Evolutionary conservation across 345 rosid species (phyloP).

Genomic region (Combretum micranthum): DNA sequence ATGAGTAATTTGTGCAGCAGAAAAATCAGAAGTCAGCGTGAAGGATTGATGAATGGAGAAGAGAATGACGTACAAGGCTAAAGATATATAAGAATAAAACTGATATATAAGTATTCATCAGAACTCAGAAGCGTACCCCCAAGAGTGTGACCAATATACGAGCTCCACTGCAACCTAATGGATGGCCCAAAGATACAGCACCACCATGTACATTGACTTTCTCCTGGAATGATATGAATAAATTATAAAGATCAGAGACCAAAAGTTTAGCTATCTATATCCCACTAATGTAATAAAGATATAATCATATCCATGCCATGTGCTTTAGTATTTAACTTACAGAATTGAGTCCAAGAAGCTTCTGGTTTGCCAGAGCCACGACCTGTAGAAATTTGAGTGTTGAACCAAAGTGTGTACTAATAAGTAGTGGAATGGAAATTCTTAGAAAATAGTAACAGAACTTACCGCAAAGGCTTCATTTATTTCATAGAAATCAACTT

Average conservation of each 20-base stretch:
- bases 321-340: slow-evolving; percentile 36
- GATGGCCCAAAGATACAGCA: slow-evolving; percentile 95
- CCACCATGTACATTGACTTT: slow-evolving; percentile 90
- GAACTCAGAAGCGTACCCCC: slow-evolving; percentile 60
- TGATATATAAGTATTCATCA: too few species aligned
- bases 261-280: neutral
- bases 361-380: slow-evolving; percentile 90
- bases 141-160: slow-evolving; percentile 89
- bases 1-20: neutral
- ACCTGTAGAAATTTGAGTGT: slow-evolving; percentile 37
- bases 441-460: slow-evolving; percentile 1
- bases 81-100: too few species aligned
- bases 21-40: neutral
- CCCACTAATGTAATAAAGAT: neutral
- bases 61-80: too few species aligned
- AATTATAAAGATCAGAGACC: slow-evolving; percentile 5
- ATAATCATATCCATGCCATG: neutral
- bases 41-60: too few species aligned
- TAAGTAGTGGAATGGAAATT: neutral
- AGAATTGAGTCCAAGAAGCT: slow-evolving; percentile 65
- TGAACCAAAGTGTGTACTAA: neutral
- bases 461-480: slow-evolving; percentile 98
- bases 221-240: slow-evolving; percentile 38
- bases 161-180: slow-evolving; percentile 98
- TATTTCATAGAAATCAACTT: slow-evolving; percentile 86